Conservation (phyloP, 108 stramenopile species). For the Skeletonema tropicum region DNA sequence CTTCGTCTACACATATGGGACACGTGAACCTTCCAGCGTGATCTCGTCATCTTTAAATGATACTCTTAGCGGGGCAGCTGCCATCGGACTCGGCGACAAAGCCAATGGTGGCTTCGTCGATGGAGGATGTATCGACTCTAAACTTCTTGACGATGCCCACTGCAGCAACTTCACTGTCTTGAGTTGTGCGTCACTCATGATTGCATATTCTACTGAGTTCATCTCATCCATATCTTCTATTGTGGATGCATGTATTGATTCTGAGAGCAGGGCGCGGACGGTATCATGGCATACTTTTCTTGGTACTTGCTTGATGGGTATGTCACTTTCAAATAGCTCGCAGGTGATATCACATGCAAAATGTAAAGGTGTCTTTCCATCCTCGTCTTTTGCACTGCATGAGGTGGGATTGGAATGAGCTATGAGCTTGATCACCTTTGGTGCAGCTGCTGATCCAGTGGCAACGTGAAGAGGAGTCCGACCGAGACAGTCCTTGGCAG, state of each 20-base stretch:
- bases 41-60: no score
- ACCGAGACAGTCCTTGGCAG: slow-evolving; percentile 13
- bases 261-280: slow-evolving; percentile 12
- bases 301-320: neutral
- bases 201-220: slow-evolving; percentile 26
- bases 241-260: neutral
- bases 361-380: slow-evolving; percentile 17
- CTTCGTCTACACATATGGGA: no score
- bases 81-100: no score
- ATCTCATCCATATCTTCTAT: slow-evolving; percentile 20
- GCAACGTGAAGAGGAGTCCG: slow-evolving; percentile 30
- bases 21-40: no score
- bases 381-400: slow-evolving; percentile 9
- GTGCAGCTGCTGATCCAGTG: slow-evolving; percentile 6
- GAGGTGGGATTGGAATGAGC: slow-evolving; percentile 1
- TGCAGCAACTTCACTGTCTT: slow-evolving; percentile 1
- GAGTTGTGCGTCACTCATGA: slow-evolving; percentile 13
- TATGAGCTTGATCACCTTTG: slow-evolving; percentile 7
- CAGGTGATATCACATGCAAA: slow-evolving; percentile 22
- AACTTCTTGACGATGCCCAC: no score
- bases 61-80: no score
- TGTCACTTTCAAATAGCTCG: slow-evolving; percentile 6
- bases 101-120: no score
- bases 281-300: slow-evolving; percentile 9
- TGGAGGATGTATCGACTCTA: no score